Evolutionary conservation across 805 yeast species (phyloP).

Genomic region (Diddensiella santjacobensis): DNA sequence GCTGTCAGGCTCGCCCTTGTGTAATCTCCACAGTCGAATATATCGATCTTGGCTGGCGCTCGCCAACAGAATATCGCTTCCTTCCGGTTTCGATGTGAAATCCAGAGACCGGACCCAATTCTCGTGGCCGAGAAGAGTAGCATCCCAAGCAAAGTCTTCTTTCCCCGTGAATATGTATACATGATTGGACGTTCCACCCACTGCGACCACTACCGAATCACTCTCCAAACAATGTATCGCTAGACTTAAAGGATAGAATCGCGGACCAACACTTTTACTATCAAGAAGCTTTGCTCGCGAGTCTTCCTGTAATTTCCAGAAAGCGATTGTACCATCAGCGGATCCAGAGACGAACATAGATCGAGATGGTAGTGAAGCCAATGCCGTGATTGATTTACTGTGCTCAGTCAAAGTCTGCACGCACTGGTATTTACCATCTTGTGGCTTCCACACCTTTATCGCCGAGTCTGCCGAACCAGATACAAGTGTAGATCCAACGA

Average conservation of each 20-base stretch:
- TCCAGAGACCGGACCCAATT: constrained; percentile 87
- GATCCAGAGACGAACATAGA: constrained; percentile 55
- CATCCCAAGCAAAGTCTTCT: constrained; percentile 38
- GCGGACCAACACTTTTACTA: constrained; percentile 17
- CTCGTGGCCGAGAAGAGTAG: constrained; percentile 82
- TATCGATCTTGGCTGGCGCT: constrained; percentile 91
- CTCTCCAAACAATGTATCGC: constrained; percentile 20
- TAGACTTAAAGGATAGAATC: constrained; percentile 30
- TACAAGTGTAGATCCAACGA: constrained; percentile 45
- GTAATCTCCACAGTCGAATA: constrained; percentile 82
- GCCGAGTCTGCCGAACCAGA: constrained; percentile 67
- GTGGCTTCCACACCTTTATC: constrained; percentile 55
- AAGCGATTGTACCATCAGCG: constrained; percentile 53
- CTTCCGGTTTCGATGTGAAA: constrained; percentile 42
- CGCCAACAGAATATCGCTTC: constrained; percentile 57
- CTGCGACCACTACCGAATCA: constrained; percentile 25
- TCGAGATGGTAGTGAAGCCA: constrained; percentile 41
- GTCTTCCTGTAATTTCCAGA: constrained; percentile 42
- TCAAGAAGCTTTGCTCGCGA: constrained; percentile 12
- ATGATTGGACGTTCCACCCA: constrained; percentile 37
- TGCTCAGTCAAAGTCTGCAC: constrained; percentile 40
- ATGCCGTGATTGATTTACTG: constrained; percentile 49
- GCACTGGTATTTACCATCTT: constrained; percentile 18
- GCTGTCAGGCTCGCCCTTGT: constrained; percentile 18
- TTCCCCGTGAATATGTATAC: constrained; percentile 50